Conservation (phyloP, 208 protist genomes). For the Angomonas ambiguus region DNA sequence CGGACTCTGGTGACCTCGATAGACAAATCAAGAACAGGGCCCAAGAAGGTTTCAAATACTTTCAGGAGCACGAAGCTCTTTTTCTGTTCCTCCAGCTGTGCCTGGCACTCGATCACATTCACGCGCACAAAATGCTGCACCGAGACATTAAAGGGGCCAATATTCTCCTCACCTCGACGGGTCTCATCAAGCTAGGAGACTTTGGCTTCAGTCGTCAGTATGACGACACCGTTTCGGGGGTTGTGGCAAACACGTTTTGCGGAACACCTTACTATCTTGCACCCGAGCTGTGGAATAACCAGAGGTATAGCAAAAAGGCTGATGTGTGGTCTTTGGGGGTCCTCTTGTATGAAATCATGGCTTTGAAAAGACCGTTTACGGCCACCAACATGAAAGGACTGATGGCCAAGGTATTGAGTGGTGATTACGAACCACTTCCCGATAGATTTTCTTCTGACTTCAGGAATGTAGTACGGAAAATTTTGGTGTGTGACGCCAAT, state of each 20-base stretch:
- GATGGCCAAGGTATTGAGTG: conserved; percentile 73
- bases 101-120: conserved; percentile 85
- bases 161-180: conserved; percentile 80
- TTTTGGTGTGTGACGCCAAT: conserved; percentile 70
- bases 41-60: conserved; percentile 49
- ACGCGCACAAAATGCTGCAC: conserved; percentile 87
- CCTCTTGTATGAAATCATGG: conserved; percentile 77
- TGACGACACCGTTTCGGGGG: conserved; percentile 84
- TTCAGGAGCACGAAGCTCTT: conserved; percentile 82
- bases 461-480: conserved; percentile 49
- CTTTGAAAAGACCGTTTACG: conserved; percentile 72
- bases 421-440: conserved; percentile 57
- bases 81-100: conserved; percentile 87
- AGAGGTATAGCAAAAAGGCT: conserved; percentile 84
- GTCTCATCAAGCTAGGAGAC: conserved; percentile 88
- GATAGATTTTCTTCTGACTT: conserved; percentile 61
- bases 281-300: conserved; percentile 88
- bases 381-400: conserved; percentile 79
- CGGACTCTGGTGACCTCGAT: conserved; percentile 82
- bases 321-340: conserved; percentile 82
- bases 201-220: conserved; percentile 90
- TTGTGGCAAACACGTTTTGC: conserved; percentile 81
- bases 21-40: conserved; percentile 69
- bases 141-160: conserved; percentile 91
- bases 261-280: conserved; percentile 80